Evolutionary conservation across 2,329 filamentous ascomycete genomes (phyloP), one percentile per base, ranked within the genome.

Genomic region (Pestalotiopsis fici): DNA sequence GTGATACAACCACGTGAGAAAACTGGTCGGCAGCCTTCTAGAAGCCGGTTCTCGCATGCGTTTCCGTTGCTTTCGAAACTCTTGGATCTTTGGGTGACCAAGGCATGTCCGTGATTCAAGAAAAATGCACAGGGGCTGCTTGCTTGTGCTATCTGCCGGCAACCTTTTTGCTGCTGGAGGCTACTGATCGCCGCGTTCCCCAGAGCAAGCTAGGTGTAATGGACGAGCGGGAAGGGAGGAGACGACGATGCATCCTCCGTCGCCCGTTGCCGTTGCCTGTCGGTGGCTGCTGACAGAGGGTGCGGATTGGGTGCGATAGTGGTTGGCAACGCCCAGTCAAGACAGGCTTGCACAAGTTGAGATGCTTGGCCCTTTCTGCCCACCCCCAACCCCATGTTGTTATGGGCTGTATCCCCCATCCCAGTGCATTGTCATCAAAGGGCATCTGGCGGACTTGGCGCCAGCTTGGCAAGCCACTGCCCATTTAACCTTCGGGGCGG

Each of bases 391-490:
- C 28, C 27, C 31, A 37, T 61, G 28, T 59, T 25, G 21, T 50
- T 50, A 35, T 7, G 31, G 31, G n/a, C 43, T 23, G 7, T 35
- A n/a, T 15, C 21, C 59, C 25, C 27, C 27, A 18, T 37, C 18
- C 37, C 60, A 47, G 13, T 25, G 21, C 60, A 47, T 63, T 63
- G 23, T 50, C 43, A 55, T 15, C n/a, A 21, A 31, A 60, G 47
- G 15, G 18, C 47, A n/a, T 50, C 39, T 55, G 43, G 61, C 43
- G 18, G 23, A 66, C 65, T 66, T 66, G 65, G 59, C 59, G 37
- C 47, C 9, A 56, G 12, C 65, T 66, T 66, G 65, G 65, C 65
- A 66, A 66, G 65, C 65, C 65, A 66, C 57, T 25, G 37, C 43
- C 39, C 31, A 63, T 66, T 66, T 25, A 66, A 31, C 59, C 28